Percentiles rank a stretch among this genome's conserved stretches.
Evolutionary conservation across 2,329 filamentous ascomycete species (phyloP).

Genomic region (Dissoconium aciculare): DNA sequence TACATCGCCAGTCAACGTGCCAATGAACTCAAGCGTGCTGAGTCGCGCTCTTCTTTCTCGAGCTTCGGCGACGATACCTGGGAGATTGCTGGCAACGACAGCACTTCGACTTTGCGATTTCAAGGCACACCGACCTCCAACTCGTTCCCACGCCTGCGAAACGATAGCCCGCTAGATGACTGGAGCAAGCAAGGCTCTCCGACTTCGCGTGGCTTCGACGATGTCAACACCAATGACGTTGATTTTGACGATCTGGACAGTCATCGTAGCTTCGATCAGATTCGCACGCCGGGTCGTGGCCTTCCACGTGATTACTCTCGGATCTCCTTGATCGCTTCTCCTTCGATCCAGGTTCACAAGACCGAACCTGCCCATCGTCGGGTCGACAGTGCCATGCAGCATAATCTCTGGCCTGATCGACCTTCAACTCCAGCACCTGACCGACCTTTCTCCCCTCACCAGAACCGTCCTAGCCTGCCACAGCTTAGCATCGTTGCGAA

Average conservation of each 20-base stretch:
- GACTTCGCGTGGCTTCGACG: too few species aligned
- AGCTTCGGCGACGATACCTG: background rate
- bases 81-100: background rate
- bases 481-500: constrained; percentile 2
- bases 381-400: constrained; percentile 5
- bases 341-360: constrained; percentile 1
- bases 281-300: constrained; percentile 15
- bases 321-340: constrained; percentile 8
- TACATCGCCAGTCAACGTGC: constrained; percentile 3
- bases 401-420: constrained; percentile 17
- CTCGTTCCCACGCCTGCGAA: constrained; percentile 3
- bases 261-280: constrained; percentile 17
- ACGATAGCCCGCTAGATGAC: constrained; percentile 2
- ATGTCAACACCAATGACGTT: constrained; percentile 3
- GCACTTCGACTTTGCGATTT: background rate
- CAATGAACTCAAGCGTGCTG: constrained; percentile 1
- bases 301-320: constrained; percentile 9
- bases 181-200: too few species aligned
- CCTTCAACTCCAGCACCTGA: constrained; percentile 14
- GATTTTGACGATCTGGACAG: constrained; percentile 14
- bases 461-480: constrained; percentile 2
- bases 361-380: constrained; percentile 1
- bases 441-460: constrained; percentile 7
- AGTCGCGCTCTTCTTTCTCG: constrained; percentile 1
- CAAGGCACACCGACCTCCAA: constrained; percentile 1